Percentiles rank a stretch among this genome's conserved stretches.
These are phyloP conservation scores for Xylaria sp. DNA, from an alignment of 2,329 filamentous ascomycete genomes.

Conservation along the genomic window DNA sequence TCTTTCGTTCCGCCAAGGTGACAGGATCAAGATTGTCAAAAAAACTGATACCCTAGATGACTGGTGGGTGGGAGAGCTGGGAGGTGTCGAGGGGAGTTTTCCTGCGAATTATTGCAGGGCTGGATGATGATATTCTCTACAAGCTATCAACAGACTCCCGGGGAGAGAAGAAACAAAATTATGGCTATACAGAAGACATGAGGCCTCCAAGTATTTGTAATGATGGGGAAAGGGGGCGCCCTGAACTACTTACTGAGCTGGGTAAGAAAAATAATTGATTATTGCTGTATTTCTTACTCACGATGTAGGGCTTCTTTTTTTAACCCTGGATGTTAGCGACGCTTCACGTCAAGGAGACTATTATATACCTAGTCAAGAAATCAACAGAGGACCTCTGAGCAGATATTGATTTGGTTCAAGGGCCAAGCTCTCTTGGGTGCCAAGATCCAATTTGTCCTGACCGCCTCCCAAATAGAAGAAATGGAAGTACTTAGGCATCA, in stretches of 20 bases:
- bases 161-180: neutral
- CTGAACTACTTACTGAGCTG: too few relatives aligned
- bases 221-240: neutral
- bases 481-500: too few relatives aligned
- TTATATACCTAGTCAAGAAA: too few relatives aligned
- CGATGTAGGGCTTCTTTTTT: neutral
- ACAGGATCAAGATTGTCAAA: slow-evolving; percentile 76
- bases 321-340: neutral
- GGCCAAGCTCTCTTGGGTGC: too few relatives aligned
- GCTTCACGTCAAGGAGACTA: too few relatives aligned
- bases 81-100: slow-evolving; percentile 72
- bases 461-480: too few relatives aligned
- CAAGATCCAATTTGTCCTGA: too few relatives aligned
- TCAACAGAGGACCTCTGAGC: too few relatives aligned
- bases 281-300: neutral
- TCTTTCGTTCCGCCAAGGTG: slow-evolving; percentile 76
- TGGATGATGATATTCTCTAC: slow-evolving; percentile 33
- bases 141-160: too few relatives aligned
- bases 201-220: neutral
- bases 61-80: slow-evolving; percentile 85
- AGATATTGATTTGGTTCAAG: too few relatives aligned
- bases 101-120: slow-evolving; percentile 80
- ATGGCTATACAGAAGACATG: neutral
- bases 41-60: slow-evolving; percentile 82
- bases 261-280: neutral